Percentiles rank a stretch among this genome's conserved stretches.
These are phyloP conservation scores for Monascus purpureus DNA, from an alignment of 495 filamentous ascomycete species.

Conservation along the genomic window DNA sequence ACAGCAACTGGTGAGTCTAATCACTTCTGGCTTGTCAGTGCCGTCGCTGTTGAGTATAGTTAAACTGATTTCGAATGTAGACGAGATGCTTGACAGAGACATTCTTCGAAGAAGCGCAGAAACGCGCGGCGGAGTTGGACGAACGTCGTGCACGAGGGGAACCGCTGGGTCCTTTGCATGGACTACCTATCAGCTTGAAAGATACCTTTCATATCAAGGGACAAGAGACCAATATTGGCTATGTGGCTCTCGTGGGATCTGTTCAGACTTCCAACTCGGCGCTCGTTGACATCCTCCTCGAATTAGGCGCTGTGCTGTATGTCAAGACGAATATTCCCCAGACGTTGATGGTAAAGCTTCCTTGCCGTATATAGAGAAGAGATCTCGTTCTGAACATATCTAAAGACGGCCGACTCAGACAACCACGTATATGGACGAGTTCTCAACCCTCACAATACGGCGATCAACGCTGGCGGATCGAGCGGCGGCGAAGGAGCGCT, in stretches of 20 bases:
- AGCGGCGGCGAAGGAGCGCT: slow-evolving; percentile 49
- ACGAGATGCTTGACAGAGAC: too few relatives aligned
- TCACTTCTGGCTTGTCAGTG: too few relatives aligned
- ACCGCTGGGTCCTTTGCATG: slow-evolving; percentile 51
- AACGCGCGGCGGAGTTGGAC: too few relatives aligned
- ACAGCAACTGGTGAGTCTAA: too few relatives aligned
- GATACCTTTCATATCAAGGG: slow-evolving; percentile 42
- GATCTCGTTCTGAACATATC: background rate
- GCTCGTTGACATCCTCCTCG: slow-evolving; percentile 16
- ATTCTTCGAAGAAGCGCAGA: too few relatives aligned
- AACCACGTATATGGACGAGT: slow-evolving; percentile 24
- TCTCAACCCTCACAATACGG: slow-evolving; percentile 39
- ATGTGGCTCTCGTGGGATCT: slow-evolving; percentile 6
- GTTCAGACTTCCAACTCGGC: slow-evolving; percentile 7
- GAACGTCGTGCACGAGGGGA: too few relatives aligned
- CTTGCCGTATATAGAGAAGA: too few relatives aligned
- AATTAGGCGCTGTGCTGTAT: slow-evolving; percentile 31
- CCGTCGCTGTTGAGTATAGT: too few relatives aligned
- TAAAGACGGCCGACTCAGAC: slow-evolving; percentile 28
- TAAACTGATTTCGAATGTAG: too few relatives aligned
- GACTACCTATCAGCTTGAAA: slow-evolving; percentile 49
- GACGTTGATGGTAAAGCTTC: slow-evolving; percentile 17
- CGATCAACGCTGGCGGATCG: slow-evolving; percentile 38
- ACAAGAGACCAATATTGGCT: slow-evolving; percentile 22
- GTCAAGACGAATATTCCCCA: slow-evolving; percentile 44